Base-by-base conservation (phyloP, 2,329 filamentous ascomycete species). In the Phoma sp. region DNA sequence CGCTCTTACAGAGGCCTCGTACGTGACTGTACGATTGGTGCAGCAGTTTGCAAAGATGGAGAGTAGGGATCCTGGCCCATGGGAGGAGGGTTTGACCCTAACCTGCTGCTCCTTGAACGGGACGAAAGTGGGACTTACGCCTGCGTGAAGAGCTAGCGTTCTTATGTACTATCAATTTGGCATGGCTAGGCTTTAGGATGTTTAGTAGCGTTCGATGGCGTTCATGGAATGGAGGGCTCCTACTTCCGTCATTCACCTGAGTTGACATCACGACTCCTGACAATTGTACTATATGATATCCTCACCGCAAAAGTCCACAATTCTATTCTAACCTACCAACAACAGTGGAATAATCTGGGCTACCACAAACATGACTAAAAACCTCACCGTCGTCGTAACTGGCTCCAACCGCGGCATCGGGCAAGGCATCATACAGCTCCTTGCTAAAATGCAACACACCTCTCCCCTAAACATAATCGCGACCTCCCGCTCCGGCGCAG, bases 1-100 rank as follows among this genome's bases (percentile, higher is more conserved):
- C 42, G 73, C 72, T 23, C 57, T 74, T 3, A 72, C 71, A 1
- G 73, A 75, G 43, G 73, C 73, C 6, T 56, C 68, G 28, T 75
- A 72, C 43, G 69, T 74, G 23, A 69, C 68, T 5, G 66, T 65
- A 5, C 56, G 73, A 25, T 28, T 75, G 26, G 61, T 68, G 39
- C 72, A 74, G 50, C 62, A 69, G 52, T 74, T 74, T 57, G 53
- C 49, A 25, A 46, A 38, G 25, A 52, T 74, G 46, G 72, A 73
- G 49, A 64, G 60, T 26, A 59, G 71, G 26, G 71, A 73, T 52
- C 30, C 48, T 7, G 69, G 57, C 4, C 58, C 57, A 5, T 75
- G 73, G 73, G 32, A 49, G 25, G 73, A 75, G 57, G 43, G 50
- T 0, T 37, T 75, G 51, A 71, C 66, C 15, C 49, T 74, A 48